Conservation (phyloP, 352 stramenopile genomes). For the Paralagenidium karlingii region DNA sequence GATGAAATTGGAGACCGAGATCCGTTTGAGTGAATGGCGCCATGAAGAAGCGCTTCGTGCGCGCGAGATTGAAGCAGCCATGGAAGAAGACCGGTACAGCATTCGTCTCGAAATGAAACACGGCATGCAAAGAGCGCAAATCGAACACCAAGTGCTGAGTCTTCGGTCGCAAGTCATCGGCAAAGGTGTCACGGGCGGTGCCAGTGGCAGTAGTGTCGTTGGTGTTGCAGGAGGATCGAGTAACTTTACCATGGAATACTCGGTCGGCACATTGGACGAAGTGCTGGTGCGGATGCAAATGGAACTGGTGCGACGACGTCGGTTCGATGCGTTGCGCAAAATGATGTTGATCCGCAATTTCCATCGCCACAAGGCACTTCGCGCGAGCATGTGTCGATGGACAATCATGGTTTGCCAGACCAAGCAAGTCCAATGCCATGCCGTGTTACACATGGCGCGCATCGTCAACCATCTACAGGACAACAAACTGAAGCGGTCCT, state of each 20-base stretch:
- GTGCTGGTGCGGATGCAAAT: constrained; percentile 51
- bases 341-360: constrained; percentile 35
- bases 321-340: constrained; percentile 53
- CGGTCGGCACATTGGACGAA: constrained; percentile 18
- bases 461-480: constrained; percentile 17
- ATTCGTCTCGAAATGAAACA: constrained; percentile 51
- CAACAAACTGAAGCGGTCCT: constrained; percentile 13
- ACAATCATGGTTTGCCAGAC: constrained; percentile 12
- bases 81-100: constrained; percentile 58
- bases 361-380: constrained; percentile 14
- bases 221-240: no score
- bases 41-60: constrained; percentile 36
- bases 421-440: constrained; percentile 13
- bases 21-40: constrained; percentile 29
- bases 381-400: constrained; percentile 28
- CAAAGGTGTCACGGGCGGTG: no score
- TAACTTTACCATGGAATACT: neutral
- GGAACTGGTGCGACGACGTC: constrained; percentile 40
- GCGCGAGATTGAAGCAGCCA: constrained; percentile 29
- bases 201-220: no score
- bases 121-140: constrained; percentile 34
- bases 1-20: constrained; percentile 29
- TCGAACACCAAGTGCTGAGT: constrained; percentile 43
- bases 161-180: constrained; percentile 27
- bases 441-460: constrained; percentile 27